These are phyloP conservation scores for Aphanomyces stellatus DNA, from an alignment of 352 stramenopile species.

Conservation along the genomic window DNA sequence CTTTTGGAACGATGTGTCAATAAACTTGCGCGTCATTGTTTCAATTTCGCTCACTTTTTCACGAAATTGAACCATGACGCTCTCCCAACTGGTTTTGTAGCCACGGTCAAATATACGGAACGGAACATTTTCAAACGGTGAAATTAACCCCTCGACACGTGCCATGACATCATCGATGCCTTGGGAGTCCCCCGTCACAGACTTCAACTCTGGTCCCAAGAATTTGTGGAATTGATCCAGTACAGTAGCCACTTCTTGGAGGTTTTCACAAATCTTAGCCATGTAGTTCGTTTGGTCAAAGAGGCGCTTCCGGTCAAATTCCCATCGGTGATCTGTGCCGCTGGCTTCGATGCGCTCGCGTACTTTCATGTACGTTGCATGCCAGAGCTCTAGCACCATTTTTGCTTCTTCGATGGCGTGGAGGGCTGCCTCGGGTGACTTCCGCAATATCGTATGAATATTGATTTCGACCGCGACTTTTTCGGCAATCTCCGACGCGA, in stretches of 20 bases:
- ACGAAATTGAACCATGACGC: constrained; percentile 91
- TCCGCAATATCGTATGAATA: constrained; percentile 84
- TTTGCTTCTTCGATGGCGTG: constrained; percentile 84
- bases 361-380: constrained; percentile 93
- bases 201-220: constrained; percentile 91
- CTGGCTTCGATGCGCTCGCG: constrained; percentile 91
- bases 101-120: constrained; percentile 92
- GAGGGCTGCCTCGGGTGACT: constrained; percentile 62
- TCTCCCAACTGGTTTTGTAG: constrained; percentile 93
- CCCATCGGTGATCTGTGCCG: constrained; percentile 92
- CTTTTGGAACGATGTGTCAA: constrained; percentile 94
- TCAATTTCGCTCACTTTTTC: constrained; percentile 93
- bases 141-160: constrained; percentile 74
- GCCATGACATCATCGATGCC: constrained; percentile 92
- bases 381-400: constrained; percentile 90
- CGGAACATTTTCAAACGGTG: constrained; percentile 82
- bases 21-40: constrained; percentile 91
- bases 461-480: constrained; percentile 90
- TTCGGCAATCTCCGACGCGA: constrained; percentile 89
- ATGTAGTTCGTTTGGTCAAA: constrained; percentile 97
- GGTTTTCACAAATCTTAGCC: constrained; percentile 91
- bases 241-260: constrained; percentile 89
- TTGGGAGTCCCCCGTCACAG: constrained; percentile 90
- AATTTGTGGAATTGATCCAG: constrained; percentile 96
- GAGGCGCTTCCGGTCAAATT: constrained; percentile 92